These are phyloP conservation scores for Mycosphaerella sp. DNA, from an alignment of 2,329 filamentous ascomycete genomes.

Conservation along the genomic window DNA sequence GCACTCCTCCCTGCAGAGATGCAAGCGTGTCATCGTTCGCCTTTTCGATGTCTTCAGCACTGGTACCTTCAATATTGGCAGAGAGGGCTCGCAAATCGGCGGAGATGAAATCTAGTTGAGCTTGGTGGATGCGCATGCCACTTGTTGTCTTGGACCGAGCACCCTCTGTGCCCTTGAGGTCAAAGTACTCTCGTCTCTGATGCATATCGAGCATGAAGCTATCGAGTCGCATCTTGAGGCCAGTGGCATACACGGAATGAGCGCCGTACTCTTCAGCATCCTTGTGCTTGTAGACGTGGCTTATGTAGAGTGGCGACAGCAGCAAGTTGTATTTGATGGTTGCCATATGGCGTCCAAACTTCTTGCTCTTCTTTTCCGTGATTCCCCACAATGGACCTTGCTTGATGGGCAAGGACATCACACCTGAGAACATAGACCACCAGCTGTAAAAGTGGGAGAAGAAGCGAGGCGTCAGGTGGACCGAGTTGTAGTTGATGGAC, in stretches of 20 bases:
- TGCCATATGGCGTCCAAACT: constrained; percentile 93
- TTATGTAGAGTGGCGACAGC: constrained; percentile 85
- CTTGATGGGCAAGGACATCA: constrained; percentile 88
- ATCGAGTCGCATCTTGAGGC: constrained; percentile 91
- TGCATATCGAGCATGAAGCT: constrained; percentile 97
- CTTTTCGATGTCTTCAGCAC: constrained; percentile 64
- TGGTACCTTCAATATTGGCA: constrained; percentile 77
- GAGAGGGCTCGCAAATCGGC: constrained; percentile 92
- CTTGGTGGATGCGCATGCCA: constrained; percentile 92
- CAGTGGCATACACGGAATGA: constrained; percentile 77
- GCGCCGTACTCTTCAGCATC: constrained; percentile 81
- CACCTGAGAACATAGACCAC: constrained; percentile 94
- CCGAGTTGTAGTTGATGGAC: constrained; percentile 89
- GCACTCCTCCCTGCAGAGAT: constrained; percentile 47
- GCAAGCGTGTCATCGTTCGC: constrained; percentile 58
- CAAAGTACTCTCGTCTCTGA: constrained; percentile 85
- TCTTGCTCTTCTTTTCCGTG: constrained; percentile 94
- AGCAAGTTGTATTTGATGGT: constrained; percentile 97
- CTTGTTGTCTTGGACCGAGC: constrained; percentile 75
- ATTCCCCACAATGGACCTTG: constrained; percentile 89
- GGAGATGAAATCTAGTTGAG: constrained; percentile 83
- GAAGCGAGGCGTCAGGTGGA: constrained; percentile 89
- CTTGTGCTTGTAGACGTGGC: constrained; percentile 98
- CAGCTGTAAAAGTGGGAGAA: constrained; percentile 98
- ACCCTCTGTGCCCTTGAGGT: constrained; percentile 60